phyloP scores from a whole-genome alignment of 2,329 filamentous ascomycete species.

The Aspergillus texensis region DNA sequence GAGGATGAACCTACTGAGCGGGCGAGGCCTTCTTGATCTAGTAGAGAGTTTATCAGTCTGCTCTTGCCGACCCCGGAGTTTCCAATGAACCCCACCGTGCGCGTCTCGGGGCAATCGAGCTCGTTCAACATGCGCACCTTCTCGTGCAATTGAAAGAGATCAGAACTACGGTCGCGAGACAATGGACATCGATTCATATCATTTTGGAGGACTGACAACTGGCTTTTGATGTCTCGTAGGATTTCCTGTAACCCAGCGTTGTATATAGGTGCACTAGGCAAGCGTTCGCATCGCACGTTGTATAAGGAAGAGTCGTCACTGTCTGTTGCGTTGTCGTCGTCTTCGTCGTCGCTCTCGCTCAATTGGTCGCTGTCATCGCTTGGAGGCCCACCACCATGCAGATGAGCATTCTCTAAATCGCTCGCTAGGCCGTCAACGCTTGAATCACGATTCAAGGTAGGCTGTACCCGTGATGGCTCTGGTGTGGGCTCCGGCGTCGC shows the following conservation, averaged over 20 bases:
- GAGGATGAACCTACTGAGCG: constrained; percentile 2
- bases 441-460: neutral
- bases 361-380: neutral
- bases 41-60: constrained; percentile 12
- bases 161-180: neutral
- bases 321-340: neutral
- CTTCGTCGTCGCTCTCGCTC: neutral
- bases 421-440: neutral
- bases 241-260: constrained; percentile 17
- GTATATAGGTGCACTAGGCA: constrained; percentile 22
- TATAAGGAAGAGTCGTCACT: constrained; percentile 6
- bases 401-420: neutral
- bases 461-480: neutral
- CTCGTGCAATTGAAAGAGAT: neutral
- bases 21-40: constrained; percentile 6
- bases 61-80: constrained; percentile 22
- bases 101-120: constrained; percentile 10
- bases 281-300: constrained; percentile 16
- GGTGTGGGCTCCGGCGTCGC: neutral
- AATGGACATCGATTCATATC: neutral
- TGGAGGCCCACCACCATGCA: neutral
- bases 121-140: neutral
- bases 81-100: constrained; percentile 21
- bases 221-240: constrained; percentile 11
- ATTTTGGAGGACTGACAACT: constrained; percentile 12